These are phyloP conservation scores for Geotrichum aggregatum DNA, from an alignment of 1,139 yeast genomes.

Conservation along the genomic window DNA sequence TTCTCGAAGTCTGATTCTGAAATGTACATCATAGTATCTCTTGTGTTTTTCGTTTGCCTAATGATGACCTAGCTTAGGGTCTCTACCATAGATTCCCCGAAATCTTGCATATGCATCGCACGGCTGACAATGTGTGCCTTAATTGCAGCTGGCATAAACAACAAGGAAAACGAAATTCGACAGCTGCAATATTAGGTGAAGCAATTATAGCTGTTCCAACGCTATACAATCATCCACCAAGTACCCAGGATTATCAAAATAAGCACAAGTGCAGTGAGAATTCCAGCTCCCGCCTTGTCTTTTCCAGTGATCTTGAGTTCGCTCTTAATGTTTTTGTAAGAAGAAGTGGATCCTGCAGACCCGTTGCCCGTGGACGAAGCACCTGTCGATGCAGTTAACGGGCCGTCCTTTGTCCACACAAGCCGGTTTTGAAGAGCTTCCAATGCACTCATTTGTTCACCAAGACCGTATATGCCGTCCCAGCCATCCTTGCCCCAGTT, in stretches of 20 bases:
- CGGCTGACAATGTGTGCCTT: too few relatives aligned
- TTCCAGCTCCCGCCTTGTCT: slow-evolving; percentile 83
- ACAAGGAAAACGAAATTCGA: too few relatives aligned
- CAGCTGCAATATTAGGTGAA: too few relatives aligned
- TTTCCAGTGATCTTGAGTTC: slow-evolving; percentile 35
- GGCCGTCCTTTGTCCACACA: slow-evolving; percentile 38
- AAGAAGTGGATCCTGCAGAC: slow-evolving; percentile 32
- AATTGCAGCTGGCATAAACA: too few relatives aligned
- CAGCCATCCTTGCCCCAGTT: slow-evolving; percentile 68
- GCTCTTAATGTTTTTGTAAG: slow-evolving; percentile 15
- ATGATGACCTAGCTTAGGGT: too few relatives aligned
- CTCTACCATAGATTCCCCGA: too few relatives aligned
- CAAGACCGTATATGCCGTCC: slow-evolving; percentile 80
- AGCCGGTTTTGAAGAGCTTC: slow-evolving; percentile 64
- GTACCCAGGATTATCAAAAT: slow-evolving; percentile 60
- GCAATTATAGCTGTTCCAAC: too few relatives aligned
- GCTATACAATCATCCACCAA: slow-evolving; percentile 58
- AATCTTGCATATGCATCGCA: too few relatives aligned
- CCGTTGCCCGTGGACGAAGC: slow-evolving; percentile 43
- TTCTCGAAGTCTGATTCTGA: too few relatives aligned
- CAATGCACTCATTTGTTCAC: slow-evolving; percentile 87
- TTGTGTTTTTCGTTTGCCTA: too few relatives aligned
- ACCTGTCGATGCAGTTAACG: slow-evolving; percentile 39
- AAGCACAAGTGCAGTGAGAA: slow-evolving; percentile 70
- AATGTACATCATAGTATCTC: too few relatives aligned